Evolutionary conservation across 129 eudicot genomes (phyloP).

Genomic region (Lonicera japonica): DNA sequence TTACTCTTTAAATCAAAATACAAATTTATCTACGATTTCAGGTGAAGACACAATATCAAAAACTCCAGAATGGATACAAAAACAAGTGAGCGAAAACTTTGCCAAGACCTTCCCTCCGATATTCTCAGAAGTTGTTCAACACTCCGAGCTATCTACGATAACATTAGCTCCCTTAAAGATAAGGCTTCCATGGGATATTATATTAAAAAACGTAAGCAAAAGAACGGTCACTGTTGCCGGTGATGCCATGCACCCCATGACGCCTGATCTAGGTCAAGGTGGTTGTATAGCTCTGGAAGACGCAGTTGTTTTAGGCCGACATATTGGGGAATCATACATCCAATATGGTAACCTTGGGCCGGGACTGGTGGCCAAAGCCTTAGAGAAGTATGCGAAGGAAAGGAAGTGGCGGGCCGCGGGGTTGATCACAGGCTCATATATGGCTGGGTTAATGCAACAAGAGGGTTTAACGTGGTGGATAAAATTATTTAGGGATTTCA

Average conservation of each 20-base stretch:
- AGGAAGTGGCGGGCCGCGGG: conserved; percentile 1
- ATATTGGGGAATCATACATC: not conserved
- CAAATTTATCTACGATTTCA: no score
- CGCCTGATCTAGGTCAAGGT: conserved; percentile 32
- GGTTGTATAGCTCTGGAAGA: conserved; percentile 26
- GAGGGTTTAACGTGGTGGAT: not conserved
- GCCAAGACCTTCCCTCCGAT: no score
- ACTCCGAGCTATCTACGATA: conserved; percentile 7
- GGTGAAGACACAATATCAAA: no score
- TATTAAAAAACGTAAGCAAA: conserved; percentile 12
- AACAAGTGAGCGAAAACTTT: no score
- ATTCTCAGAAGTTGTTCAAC: not conserved
- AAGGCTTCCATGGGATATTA: conserved; percentile 18
- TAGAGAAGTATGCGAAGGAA: not conserved
- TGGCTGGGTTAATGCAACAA: not conserved
- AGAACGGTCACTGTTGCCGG: conserved; percentile 17
- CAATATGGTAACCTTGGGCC: not conserved
- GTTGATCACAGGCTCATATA: not conserved
- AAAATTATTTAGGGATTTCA: conserved; percentile 2
- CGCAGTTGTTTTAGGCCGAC: conserved; percentile 13
- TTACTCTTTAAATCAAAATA: no score
- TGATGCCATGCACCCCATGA: conserved; percentile 30
- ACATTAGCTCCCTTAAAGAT: conserved; percentile 1
- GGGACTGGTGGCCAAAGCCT: not conserved
- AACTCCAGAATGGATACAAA: no score